Percentiles rank a stretch among this genome's conserved stretches.
Evolutionary conservation across 2,329 filamentous ascomycete species (phyloP).

Genomic region (Xylariaceae sp.): DNA sequence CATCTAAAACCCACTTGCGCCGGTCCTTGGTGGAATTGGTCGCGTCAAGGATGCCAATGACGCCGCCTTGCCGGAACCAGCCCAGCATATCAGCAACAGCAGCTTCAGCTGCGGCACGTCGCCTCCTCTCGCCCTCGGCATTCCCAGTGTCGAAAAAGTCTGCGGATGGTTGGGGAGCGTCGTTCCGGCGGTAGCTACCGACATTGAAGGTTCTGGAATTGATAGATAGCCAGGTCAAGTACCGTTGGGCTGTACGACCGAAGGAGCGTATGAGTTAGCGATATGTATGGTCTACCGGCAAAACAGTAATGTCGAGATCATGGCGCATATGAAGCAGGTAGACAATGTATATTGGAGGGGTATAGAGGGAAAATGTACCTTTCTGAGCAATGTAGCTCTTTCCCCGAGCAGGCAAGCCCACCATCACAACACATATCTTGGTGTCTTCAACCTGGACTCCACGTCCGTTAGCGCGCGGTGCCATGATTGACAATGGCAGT

Average conservation of each 20-base stretch:
- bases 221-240: conserved; percentile 95
- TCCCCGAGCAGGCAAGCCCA: conserved; percentile 88
- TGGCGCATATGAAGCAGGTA: too few species aligned
- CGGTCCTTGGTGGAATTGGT: conserved; percentile 93
- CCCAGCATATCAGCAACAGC: conserved; percentile 90
- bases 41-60: conserved; percentile 91
- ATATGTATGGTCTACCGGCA: neutral
- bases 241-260: conserved; percentile 66
- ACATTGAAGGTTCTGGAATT: conserved; percentile 95
- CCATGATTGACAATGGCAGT: conserved; percentile 22
- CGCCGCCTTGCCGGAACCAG: conserved; percentile 80
- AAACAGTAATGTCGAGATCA: too few species aligned
- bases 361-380: conserved; percentile 53
- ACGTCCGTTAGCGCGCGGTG: conserved; percentile 53
- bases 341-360: neutral
- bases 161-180: conserved; percentile 84
- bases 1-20: conserved; percentile 85
- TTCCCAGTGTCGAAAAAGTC: conserved; percentile 95
- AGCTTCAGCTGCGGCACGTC: conserved; percentile 83
- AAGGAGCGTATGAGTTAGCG: conserved; percentile 4
- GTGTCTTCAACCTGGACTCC: conserved; percentile 91
- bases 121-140: conserved; percentile 81
- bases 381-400: conserved; percentile 98
- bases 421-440: conserved; percentile 98
- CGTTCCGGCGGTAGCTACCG: conserved; percentile 86